Evolutionary conservation across 768 basidiomycete genomes (phyloP).

Genomic region (Leccinum disarticulatum): DNA sequence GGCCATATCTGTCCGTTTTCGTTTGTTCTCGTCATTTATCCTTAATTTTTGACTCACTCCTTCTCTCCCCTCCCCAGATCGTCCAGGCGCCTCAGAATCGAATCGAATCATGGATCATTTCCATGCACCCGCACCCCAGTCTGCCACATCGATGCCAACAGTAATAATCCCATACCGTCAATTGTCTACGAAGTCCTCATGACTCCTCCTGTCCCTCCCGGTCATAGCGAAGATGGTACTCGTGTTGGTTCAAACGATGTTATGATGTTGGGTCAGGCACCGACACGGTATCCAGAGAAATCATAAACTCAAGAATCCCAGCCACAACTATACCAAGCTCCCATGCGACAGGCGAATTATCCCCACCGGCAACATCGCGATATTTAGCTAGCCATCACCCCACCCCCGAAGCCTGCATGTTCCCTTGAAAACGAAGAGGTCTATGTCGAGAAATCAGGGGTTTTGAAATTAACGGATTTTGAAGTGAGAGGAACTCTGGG

Average conservation of each 20-base stretch:
- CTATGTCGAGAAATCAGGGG: slow-evolving; percentile 56
- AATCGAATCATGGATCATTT: no score
- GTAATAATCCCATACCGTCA: slow-evolving; percentile 30
- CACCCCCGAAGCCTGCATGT: slow-evolving; percentile 45
- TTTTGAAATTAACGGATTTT: slow-evolving; percentile 70
- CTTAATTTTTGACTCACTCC: neutral
- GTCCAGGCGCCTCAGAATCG: neutral
- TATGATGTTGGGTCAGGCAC: slow-evolving; percentile 15
- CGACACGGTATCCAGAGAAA: slow-evolving; percentile 11
- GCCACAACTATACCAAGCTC: slow-evolving; percentile 2
- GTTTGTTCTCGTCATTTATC: neutral
- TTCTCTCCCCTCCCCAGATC: neutral
- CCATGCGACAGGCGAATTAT: slow-evolving; percentile 8
- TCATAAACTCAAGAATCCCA: slow-evolving; percentile 11
- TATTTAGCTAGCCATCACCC: slow-evolving; percentile 15
- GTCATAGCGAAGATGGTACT: slow-evolving; percentile 42
- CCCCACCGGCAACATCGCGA: slow-evolving; percentile 12
- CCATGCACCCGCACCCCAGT: slow-evolving; percentile 18
- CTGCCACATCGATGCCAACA: slow-evolving; percentile 12
- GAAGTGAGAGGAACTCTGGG: slow-evolving; percentile 79
- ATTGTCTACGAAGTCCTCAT: slow-evolving; percentile 58
- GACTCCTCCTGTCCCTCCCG: slow-evolving; percentile 69
- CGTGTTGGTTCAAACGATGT: slow-evolving; percentile 14
- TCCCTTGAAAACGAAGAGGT: slow-evolving; percentile 70
- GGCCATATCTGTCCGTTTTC: slow-evolving; percentile 12